A percentile compares a stretch with the other conserved stretches of the same genome.
phyloP scores from a whole-genome alignment of 2,329 filamentous ascomycete species.

The Claviceps humidiphila region DNA sequence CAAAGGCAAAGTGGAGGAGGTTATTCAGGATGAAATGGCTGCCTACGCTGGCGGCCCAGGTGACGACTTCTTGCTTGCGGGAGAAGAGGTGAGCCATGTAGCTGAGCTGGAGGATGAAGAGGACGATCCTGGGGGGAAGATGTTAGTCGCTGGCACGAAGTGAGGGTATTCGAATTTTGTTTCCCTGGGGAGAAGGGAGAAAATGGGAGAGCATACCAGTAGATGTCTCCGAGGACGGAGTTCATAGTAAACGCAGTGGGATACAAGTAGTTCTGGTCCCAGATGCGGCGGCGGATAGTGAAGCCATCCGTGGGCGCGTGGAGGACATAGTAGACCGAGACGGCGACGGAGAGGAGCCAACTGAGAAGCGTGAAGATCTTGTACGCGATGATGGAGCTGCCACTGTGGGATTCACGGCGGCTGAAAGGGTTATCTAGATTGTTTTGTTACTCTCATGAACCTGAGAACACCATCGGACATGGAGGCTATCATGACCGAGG shows the following conservation, averaged over 20 bases:
- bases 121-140: slow-evolving; percentile 40
- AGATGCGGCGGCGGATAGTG: slow-evolving; percentile 51
- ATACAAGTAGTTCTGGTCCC: slow-evolving; percentile 55
- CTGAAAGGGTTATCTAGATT: slow-evolving; percentile 61
- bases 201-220: slow-evolving; percentile 47
- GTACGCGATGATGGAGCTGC: slow-evolving; percentile 53
- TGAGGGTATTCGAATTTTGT: no score
- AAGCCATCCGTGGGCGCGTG: slow-evolving; percentile 49
- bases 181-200: no score
- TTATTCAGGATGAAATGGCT: slow-evolving; percentile 81
- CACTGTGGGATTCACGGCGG: slow-evolving; percentile 52
- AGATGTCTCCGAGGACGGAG: slow-evolving; percentile 50
- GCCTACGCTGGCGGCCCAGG: slow-evolving; percentile 62
- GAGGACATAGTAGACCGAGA: slow-evolving; percentile 62
- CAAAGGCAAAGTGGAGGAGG: slow-evolving; percentile 66
- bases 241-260: slow-evolving; percentile 67
- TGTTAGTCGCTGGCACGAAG: no score
- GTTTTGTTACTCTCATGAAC: no score
- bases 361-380: slow-evolving; percentile 61
- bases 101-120: slow-evolving; percentile 62
- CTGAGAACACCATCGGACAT: no score
- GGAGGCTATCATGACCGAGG: no score
- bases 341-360: slow-evolving; percentile 61
- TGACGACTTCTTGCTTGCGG: slow-evolving; percentile 45
- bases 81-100: slow-evolving; percentile 71